These are phyloP conservation scores for Penicillium occitanis DNA, from an alignment of 2,329 filamentous ascomycete genomes.

Conservation along the genomic window DNA sequence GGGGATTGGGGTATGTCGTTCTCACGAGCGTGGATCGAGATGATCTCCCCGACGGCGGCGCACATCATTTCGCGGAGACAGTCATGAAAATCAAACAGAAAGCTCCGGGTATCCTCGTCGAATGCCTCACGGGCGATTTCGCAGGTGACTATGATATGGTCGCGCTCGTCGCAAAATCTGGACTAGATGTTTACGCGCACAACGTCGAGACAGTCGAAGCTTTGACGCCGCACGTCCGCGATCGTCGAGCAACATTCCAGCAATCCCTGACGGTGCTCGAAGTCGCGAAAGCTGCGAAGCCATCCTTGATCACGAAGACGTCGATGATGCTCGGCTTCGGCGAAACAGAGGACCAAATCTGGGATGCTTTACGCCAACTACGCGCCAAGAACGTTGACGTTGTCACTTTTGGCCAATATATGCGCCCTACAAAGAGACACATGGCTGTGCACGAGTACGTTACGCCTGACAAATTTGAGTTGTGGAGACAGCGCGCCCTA, in stretches of 20 bases:
- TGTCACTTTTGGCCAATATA: constrained; percentile 99
- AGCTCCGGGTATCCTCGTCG: constrained; percentile 48
- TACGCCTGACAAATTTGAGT: constrained; percentile 84
- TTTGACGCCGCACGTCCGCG: constrained; percentile 84
- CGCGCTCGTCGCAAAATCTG: constrained; percentile 75
- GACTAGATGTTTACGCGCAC: constrained; percentile 93
- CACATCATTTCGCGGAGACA: constrained; percentile 87
- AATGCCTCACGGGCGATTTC: constrained; percentile 72
- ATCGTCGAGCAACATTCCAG: constrained; percentile 83
- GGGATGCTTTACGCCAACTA: constrained; percentile 75
- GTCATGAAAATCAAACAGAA: constrained; percentile 91
- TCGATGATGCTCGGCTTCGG: constrained; percentile 95
- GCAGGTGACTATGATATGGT: constrained; percentile 85
- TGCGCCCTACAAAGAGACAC: constrained; percentile 96
- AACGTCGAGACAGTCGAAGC: constrained; percentile 95
- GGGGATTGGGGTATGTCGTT: constrained; percentile 95
- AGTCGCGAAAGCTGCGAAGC: constrained; percentile 74
- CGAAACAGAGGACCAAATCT: constrained; percentile 84
- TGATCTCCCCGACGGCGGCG: constrained; percentile 84
- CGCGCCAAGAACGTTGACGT: constrained; percentile 82
- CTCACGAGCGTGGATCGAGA: constrained; percentile 92
- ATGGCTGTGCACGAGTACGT: constrained; percentile 97
- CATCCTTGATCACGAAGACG: constrained; percentile 92
- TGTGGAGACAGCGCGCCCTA: constrained; percentile 84
- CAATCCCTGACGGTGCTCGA: constrained; percentile 79